phyloP scores from a whole-genome alignment of 2,329 filamentous ascomycete genomes.

The Fusarium agapanthi region DNA sequence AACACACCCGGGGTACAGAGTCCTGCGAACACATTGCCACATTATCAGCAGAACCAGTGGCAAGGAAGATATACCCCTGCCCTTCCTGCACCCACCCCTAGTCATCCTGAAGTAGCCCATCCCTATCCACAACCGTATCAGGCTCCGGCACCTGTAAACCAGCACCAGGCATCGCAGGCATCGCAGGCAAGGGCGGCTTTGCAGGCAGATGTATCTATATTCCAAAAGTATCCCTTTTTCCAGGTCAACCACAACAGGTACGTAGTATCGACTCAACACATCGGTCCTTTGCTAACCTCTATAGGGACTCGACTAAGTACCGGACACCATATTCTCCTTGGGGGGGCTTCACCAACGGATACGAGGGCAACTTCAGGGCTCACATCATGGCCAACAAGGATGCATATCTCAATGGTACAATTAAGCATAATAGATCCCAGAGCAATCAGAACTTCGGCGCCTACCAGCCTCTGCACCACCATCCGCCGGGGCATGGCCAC shows the following conservation, averaged over 20 bases:
- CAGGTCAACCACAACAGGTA: conserved; percentile 68
- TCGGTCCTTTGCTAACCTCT: conserved; percentile 23
- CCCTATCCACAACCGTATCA: conserved; percentile 1
- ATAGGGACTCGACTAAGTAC: conserved; percentile 63
- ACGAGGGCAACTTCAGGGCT: conserved; percentile 61
- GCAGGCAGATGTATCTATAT: conserved; percentile 52
- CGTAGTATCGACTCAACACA: conserved; percentile 12
- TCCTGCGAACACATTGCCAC: neutral
- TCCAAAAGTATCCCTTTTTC: conserved; percentile 66
- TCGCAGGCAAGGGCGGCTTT: conserved; percentile 44
- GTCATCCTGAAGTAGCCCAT: neutral
- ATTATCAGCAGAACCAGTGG: conserved; percentile 27
- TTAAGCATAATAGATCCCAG: neutral
- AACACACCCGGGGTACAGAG: neutral
- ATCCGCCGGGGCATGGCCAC: neutral
- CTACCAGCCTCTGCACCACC: conserved; percentile 2
- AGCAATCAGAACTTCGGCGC: neutral
- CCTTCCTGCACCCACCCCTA: neutral
- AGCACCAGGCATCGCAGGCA: conserved; percentile 13
- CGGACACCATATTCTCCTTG: conserved; percentile 66
- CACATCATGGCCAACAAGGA: conserved; percentile 52
- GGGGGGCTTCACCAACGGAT: conserved; percentile 69
- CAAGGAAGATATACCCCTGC: neutral
- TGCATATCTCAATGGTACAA: conserved; percentile 42
- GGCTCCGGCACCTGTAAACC: neutral